phyloP scores from a whole-genome alignment of 768 basidiomycete species.

The Tubosaeta sp. region DNA sequence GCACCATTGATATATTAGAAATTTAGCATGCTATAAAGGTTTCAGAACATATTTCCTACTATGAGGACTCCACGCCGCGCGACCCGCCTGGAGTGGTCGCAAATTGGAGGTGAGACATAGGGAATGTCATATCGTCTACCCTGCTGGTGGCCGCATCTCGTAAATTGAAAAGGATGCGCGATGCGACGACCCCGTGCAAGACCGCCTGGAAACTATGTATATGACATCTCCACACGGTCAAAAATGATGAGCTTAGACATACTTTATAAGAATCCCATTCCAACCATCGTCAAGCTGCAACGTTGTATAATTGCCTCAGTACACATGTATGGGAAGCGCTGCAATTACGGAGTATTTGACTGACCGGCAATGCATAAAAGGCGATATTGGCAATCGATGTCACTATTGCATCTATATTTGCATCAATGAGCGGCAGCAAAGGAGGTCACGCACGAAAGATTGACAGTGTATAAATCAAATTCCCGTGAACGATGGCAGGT shows the following conservation, averaged over 20 bases:
- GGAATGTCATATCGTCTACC: neutral
- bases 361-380: neutral
- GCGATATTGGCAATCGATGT: neutral
- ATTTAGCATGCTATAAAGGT: too few relatives aligned
- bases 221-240: neutral
- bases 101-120: neutral
- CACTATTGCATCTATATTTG: neutral
- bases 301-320: neutral
- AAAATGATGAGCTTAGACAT: neutral
- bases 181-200: constrained; percentile 7
- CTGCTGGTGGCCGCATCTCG: neutral
- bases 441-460: constrained; percentile 8
- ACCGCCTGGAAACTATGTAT: constrained; percentile 8
- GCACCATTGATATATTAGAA: too few relatives aligned
- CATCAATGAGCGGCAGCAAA: neutral
- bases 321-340: neutral
- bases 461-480: constrained; percentile 4
- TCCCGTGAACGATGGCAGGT: constrained; percentile 5
- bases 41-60: neutral
- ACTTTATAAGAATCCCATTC: neutral
- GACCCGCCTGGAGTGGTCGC: neutral
- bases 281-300: neutral
- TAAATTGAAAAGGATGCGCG: constrained; percentile 10
- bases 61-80: neutral
- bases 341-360: neutral